Evolutionary conservation across 2,329 filamentous ascomycete genomes (phyloP), one percentile per base, ranked within the genome.

Genomic region (Xylaria sp.): DNA sequence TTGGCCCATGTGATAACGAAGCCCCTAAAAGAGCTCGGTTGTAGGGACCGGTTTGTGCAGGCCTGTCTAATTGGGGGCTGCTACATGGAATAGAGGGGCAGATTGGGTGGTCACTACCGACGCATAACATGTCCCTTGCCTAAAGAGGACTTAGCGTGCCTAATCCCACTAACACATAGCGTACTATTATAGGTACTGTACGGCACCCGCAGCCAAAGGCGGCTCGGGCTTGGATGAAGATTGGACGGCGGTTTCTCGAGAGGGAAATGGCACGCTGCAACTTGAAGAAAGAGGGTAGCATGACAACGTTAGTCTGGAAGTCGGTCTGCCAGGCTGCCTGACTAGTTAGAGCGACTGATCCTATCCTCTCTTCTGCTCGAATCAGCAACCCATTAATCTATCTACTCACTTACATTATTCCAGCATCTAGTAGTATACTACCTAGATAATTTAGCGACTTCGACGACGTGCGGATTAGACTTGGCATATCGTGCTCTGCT

Each of bases 121-220:
- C 66, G 59, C 59, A 63, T 63, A 59, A 70, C 33, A 63, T 33
- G 59, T 11, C 40, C 20, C 68, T 71, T 68, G 59, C 65, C 49
- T 13, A 59, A 68, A 66, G 31, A 3, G n/a, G 66, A 20, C 20
- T 20, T 71, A 65, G 66, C 59, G 66, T 48, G 62, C 61, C 48
- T 48, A 26, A 60, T 64, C 48, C 46, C 70, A 59, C 67, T 68
- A 67, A 58, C 33, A 61, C 51, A 3, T 23, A 56, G 53, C n/a
- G 33, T 23, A 15, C n/a, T 38, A 6, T 20, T 36, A 33, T n/a
- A 36, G 51, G 51, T 36, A 36, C 51, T 36, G 51, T 17, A 51
- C 23, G 26, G 28, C 44, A 48, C 48, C 31, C n/a, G 33, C 54
- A 61, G 65, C 56, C 56, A 31, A 33, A 53, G 58, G 64, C 59